These are phyloP conservation scores for Artemisia tridentata DNA, from an alignment of 129 eudicot species.

Conservation along the genomic window DNA sequence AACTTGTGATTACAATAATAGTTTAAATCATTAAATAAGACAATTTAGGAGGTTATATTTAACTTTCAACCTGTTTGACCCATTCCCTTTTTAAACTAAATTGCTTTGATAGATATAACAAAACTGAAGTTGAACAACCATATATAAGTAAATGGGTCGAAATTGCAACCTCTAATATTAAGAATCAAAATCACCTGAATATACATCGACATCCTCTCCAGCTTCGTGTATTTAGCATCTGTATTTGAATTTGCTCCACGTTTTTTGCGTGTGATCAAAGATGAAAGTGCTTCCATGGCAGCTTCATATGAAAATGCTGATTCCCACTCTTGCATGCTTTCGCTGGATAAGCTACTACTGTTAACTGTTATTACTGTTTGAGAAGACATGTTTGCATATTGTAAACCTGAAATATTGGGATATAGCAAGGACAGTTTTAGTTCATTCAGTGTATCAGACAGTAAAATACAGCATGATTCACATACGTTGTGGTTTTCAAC, in stretches of 20 bases:
- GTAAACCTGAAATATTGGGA: conserved; percentile 37
- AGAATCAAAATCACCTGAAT: conserved; percentile 51
- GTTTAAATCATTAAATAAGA: background rate
- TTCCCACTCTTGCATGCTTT: conserved; percentile 29
- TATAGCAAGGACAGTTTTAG: conserved; percentile 14
- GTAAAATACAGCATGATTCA: background rate
- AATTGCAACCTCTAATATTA: background rate
- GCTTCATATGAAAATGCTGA: conserved; percentile 57
- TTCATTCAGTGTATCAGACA: background rate
- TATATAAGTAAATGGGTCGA: background rate
- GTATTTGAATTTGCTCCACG: conserved; percentile 41
- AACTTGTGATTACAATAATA: background rate
- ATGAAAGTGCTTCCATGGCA: conserved; percentile 94
- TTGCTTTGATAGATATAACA: background rate
- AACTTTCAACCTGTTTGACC: background rate
- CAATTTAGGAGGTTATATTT: background rate
- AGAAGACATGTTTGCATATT: conserved; percentile 47
- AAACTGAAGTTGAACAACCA: background rate
- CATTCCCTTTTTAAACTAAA: background rate
- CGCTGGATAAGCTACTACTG: conserved; percentile 24
- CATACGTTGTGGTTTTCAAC: too few species aligned
- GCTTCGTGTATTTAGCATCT: conserved; percentile 49
- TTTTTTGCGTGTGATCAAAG: conserved; percentile 66
- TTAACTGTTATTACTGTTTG: conserved; percentile 33
- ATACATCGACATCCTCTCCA: conserved; percentile 80